Conservation (phyloP, 2,329 filamentous ascomycete species). For the Penicillium verrucosum region DNA sequence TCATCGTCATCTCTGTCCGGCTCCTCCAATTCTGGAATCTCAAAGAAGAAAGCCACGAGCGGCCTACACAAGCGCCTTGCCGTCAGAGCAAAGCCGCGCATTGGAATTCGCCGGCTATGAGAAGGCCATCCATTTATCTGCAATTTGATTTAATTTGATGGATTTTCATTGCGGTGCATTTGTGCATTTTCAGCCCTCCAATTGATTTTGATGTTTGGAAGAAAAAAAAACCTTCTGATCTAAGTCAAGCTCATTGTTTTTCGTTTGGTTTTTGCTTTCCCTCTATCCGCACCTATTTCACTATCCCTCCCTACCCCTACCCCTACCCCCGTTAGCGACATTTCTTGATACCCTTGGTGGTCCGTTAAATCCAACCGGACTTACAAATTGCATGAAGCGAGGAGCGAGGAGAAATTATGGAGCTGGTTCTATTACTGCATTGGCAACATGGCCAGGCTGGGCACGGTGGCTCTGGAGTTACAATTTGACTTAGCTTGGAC, state of each 20-base stretch:
- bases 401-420: background rate
- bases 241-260: background rate
- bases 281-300: background rate
- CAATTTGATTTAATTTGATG: background rate
- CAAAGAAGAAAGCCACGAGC: constrained; percentile 18
- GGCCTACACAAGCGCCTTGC: constrained; percentile 24
- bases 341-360: constrained; percentile 12
- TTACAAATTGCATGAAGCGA: constrained; percentile 4
- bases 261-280: background rate
- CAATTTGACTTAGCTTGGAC: background rate
- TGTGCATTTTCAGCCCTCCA: background rate
- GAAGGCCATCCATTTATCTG: background rate
- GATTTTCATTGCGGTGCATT: background rate
- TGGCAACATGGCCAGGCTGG: background rate
- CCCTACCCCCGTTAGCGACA: background rate
- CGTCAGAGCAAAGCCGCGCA: constrained; percentile 33
- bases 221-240: background rate
- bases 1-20: background rate
- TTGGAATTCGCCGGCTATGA: constrained; percentile 37
- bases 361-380: background rate
- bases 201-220: background rate
- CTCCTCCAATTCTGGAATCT: constrained; percentile 16
- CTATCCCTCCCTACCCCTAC: background rate
- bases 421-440: constrained; percentile 1
- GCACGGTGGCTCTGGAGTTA: background rate